Evolutionary conservation across 164 flowering plant species (phyloP), one percentile per base, ranked within the genome.

Genomic region (Sedum album): DNA sequence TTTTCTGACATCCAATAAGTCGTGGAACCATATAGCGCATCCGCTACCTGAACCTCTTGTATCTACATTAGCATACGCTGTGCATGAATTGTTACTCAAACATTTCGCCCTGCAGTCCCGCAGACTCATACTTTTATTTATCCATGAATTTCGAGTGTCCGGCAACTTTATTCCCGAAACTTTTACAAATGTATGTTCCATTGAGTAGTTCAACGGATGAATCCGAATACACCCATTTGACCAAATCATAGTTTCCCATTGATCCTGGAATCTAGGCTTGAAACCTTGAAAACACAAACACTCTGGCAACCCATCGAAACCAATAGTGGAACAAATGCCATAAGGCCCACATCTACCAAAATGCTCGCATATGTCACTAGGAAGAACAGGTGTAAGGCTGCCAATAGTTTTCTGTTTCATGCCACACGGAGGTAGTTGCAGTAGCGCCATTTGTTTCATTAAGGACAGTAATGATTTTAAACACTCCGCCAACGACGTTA

Each of bases 1-100:
- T 25, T 66, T 20, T 61, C 73, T 72, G 18, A 82, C 74, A 49
- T 84, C 83, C 17, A 77, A 69, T 13, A 84, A 64, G n/a, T 75
- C 79, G 9, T 72, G 75, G 41, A 61, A 76, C 85, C 84, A 84
- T 2, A 38, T 38, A 38, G 41, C 41, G 10, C 41, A 38, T 38
- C 41, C 41, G 10, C 41, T 38, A 38, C 41, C 41, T 38, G 41
- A 38, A 6, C 41, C 41, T 38, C 41, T 38, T 38, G 10, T 61
- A 26, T 78, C 46, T 26, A 69, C 60, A 23, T 42, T 69, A 0
- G 79, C 65, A 60, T 38, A 38, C 8, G 41, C 46, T 41, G 46
- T 41, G 46, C 46, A 8, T 41, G 14, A 41, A 4, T 9, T 5
- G 15, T 41, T 41, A 41, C 46, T 41, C 15, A 41, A 41, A 41